Conservation (phyloP, 1,139 yeast species). For the Yamadazyma membranifaciens region DNA sequence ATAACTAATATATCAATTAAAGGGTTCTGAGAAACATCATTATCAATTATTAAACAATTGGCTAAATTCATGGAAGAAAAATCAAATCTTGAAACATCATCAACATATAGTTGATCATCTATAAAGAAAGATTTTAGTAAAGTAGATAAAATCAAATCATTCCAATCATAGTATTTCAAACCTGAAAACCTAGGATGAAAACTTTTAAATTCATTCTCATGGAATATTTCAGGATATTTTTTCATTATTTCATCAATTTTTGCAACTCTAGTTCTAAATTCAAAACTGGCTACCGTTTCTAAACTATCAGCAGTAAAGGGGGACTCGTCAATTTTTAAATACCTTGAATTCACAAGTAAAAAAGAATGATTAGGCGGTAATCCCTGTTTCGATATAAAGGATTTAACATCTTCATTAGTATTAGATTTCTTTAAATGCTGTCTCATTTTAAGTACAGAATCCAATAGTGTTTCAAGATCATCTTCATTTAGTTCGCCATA, state of each 20-base stretch:
- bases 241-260: conserved; percentile 28
- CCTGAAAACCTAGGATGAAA: conserved; percentile 16
- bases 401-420: conserved; percentile 1
- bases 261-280: conserved; percentile 32
- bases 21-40: conserved; percentile 14
- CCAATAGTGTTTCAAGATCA: conserved; percentile 18
- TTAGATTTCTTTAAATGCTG: conserved; percentile 6
- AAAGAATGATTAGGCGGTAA: conserved; percentile 35
- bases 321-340: conserved; percentile 29
- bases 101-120: conserved; percentile 32
- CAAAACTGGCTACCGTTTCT: conserved; percentile 32
- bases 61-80: conserved; percentile 35
- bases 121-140: conserved; percentile 47
- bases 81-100: conserved; percentile 46
- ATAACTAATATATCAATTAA: conserved; percentile 55
- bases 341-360: conserved; percentile 43
- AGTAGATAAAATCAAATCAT: conserved; percentile 43
- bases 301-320: conserved; percentile 23
- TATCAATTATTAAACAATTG: conserved; percentile 31
- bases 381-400: conserved; percentile 9
- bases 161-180: conserved; percentile 35
- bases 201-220: conserved; percentile 19
- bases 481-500: conserved; percentile 13
- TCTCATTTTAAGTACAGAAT: conserved; percentile 1
- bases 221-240: conserved; percentile 31